A percentile compares a stretch with the other conserved stretches of the same genome.
Evolutionary conservation across 495 filamentous ascomycete genomes (phyloP).

Genomic region (Xylaria venustula): DNA sequence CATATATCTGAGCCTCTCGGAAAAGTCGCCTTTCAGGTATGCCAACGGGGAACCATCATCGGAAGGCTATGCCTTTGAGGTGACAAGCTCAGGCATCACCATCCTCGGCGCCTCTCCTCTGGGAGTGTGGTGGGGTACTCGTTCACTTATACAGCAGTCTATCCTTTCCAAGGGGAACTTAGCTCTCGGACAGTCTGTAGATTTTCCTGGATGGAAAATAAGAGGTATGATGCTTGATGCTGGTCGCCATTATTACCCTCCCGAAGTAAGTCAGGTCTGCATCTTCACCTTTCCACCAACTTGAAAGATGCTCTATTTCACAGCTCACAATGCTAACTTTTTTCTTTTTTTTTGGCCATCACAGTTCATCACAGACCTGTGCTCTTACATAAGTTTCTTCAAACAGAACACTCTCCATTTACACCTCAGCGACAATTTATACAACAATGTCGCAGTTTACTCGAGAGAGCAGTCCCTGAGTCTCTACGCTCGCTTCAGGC

Average conservation of each 20-base stretch:
- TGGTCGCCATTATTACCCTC: constrained; percentile 50
- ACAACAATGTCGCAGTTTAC: constrained; percentile 41
- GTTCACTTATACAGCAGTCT: constrained; percentile 48
- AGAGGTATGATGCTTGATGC: constrained; percentile 52
- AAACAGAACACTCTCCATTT: constrained; percentile 56
- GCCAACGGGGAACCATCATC: constrained; percentile 41
- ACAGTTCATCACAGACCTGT: constrained; percentile 53
- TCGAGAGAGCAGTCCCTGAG: constrained; percentile 38
- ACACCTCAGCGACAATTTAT: constrained; percentile 52
- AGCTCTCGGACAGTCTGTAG: constrained; percentile 36
- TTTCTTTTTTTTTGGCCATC: too few relatives aligned
- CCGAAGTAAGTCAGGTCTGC: constrained; percentile 23
- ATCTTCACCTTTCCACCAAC: not conserved
- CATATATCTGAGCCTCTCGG: constrained; percentile 46
- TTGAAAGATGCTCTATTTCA: too few relatives aligned
- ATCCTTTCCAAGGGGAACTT: constrained; percentile 34
- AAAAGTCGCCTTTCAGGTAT: constrained; percentile 39
- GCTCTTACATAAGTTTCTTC: constrained; percentile 54
- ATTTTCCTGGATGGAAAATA: constrained; percentile 49
- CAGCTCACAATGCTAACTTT: too few relatives aligned
- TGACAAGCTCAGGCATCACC: constrained; percentile 36
- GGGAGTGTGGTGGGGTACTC: constrained; percentile 54
- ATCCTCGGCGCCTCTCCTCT: constrained; percentile 51
- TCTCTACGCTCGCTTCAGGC: constrained; percentile 47
- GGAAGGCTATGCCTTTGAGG: constrained; percentile 47